Evolutionary conservation across 75 land plant species (phyloP), one percentile per base, ranked within the genome.

Genomic region (Picea glauca): DNA sequence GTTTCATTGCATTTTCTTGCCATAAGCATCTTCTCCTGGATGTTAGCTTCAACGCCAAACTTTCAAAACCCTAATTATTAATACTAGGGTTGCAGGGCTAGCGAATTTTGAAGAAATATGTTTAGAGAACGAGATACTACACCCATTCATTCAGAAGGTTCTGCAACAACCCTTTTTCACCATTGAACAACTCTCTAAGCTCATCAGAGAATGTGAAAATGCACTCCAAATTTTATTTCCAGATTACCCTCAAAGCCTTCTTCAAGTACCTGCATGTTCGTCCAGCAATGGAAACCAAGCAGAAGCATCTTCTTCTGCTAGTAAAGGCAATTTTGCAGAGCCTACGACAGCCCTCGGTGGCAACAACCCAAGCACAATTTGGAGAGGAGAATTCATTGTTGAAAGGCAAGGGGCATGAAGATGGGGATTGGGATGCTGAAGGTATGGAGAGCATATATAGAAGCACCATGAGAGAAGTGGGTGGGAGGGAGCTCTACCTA

Each of bases 51-150:
- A 50, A 11, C 56, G 9, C 0, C 56, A 50, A 50, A 50, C 2
- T 50, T 50, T 50, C 56, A 50, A 50, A 50, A 50, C 56, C 56
- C 56, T 50, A 50, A 50, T 9, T 50, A 8, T 26, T 50, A 50
- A 50, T 9, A 14, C 66, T 15, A 14, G 66, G 33, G 32, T 14
- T 26, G 17, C 84, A 96, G 96, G 99, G 9, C 78, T 94, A 67
- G 98, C 89, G 1, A 96, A 96, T 96, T 14, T 76, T 94, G 85
- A 96, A 96, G 90, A 96, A 94, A 75, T 96, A 94, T 63, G 98
- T 94, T 86, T 94, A 96, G 84, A 33, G 89, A 78, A 94, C 94
- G 3, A 97, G 99, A 1, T 92, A 8, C 82, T 94, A 12, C 26
- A 26, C 26, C 95, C 95, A 8, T 90, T 94, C 85, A 92, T 96